Evolutionary conservation across 2,329 filamentous ascomycete species (phyloP), one percentile per base, ranked within the genome.

Genomic region (Thielaviopsis populi): DNA sequence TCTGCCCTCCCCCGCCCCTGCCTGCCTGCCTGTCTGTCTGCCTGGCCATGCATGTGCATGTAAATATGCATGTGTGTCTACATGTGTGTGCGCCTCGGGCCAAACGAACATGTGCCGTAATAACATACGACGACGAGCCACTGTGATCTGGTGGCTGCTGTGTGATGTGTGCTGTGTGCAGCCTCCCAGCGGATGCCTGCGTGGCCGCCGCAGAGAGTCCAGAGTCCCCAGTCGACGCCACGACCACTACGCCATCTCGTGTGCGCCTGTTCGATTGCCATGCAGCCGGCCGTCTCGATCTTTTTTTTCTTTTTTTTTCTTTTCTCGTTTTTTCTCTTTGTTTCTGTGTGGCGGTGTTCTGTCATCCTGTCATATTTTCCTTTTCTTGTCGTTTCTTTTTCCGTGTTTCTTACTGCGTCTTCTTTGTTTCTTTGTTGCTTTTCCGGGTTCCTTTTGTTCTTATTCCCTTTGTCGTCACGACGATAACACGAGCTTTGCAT

Each of bases 391-490:
- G n/a, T 48, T 61, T 13, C 41, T 63, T 50, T 48, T 30, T 40
- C 19, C 48, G 5, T 6, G 50, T 7, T 60, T 63, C 50, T 60
- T 15, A 19, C 54, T 50, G 27, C 58, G 33, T 64, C 11, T 60
- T 46, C 59, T 22, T 46, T 63, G 13, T 22, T 46, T 40, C 37
- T 62, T 42, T 41, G 41, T 30, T 58, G 33, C 17, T 41, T 24
- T 13, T 63, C 63, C 13, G 30, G 43, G 33, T 46, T 61, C 53
- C 37, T 60, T 13, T 61, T 62, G 60, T 62, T 62, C 58, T 54
- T 33, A 61, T 65, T 62, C 58, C 63, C 37, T 65, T 65, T 65
- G 63, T 64, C 59, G n/a, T 62, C 59, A 65, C 59, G 63, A 65
- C 30, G 59, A 65, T 65, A 41, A 65, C 59, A 62, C 53, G 59